Conservation (phyloP, 2,329 filamentous ascomycete species). For the Stylonectria norvegica region DNA sequence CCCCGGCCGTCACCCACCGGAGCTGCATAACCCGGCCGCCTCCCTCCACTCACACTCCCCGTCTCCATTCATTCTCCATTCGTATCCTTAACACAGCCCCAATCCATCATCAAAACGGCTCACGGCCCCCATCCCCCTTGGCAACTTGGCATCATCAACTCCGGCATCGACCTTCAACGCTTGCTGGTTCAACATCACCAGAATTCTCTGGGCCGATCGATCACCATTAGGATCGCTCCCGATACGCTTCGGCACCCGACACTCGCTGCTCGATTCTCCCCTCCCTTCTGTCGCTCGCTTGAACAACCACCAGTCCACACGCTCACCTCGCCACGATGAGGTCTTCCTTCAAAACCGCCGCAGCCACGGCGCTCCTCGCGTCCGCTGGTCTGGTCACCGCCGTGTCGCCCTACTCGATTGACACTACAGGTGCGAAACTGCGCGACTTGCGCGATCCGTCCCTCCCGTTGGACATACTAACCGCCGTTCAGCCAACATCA, state of each 20-base stretch:
- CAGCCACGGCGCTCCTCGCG: slow-evolving; percentile 22
- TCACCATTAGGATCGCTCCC: not conserved
- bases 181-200: not conserved
- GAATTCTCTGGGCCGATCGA: not conserved
- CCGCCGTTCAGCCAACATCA: slow-evolving; percentile 34
- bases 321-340: slow-evolving; percentile 26
- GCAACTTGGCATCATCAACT: not conserved
- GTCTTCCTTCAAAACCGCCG: slow-evolving; percentile 15
- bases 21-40: no score
- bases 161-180: no score
- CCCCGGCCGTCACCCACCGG: no score
- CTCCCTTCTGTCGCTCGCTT: slow-evolving; percentile 11
- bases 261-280: slow-evolving; percentile 10
- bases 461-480: slow-evolving; percentile 12
- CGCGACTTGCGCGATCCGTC: not conserved
- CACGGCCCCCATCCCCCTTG: not conserved
- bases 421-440: slow-evolving; percentile 17
- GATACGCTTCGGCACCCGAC: slow-evolving; percentile 3
- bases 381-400: slow-evolving; percentile 20
- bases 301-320: not conserved
- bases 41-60: not conserved
- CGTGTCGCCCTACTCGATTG: slow-evolving; percentile 24
- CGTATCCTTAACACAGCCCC: not conserved
- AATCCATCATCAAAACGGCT: not conserved
- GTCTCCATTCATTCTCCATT: not conserved